phyloP scores from a whole-genome alignment of 169 alveolate species.

The Miamiensis avidus region DNA sequence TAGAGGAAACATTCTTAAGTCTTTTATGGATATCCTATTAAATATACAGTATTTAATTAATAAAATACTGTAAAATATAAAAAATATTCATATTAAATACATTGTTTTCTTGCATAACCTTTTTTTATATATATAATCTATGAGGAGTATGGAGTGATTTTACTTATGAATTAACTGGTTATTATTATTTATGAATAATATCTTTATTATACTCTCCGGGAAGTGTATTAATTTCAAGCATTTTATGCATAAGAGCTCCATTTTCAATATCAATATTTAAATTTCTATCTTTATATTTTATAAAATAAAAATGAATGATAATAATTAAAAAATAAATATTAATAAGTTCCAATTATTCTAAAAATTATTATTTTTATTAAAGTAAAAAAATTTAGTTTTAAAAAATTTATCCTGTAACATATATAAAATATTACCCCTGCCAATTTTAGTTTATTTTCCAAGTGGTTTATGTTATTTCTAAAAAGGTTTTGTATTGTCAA shows the following conservation, averaged over 20 bases:
- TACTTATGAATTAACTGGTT: background rate
- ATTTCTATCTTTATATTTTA: background rate
- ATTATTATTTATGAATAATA: too few relatives aligned
- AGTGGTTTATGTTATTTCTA: background rate
- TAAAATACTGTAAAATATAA: too few relatives aligned
- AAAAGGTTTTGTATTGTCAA: background rate
- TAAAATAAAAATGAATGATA: too few relatives aligned
- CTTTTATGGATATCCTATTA: background rate
- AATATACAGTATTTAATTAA: too few relatives aligned
- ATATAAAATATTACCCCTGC: background rate
- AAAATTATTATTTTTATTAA: too few relatives aligned
- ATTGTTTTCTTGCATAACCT: background rate
- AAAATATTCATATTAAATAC: background rate
- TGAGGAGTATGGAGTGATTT: background rate
- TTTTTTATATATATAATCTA: background rate
- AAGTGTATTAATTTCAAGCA: too few relatives aligned
- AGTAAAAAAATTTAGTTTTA: background rate
- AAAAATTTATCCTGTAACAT: too few relatives aligned
- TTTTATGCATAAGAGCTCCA: background rate
- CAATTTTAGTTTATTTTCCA: too few relatives aligned
- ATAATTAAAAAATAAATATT: too few relatives aligned
- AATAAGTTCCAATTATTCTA: too few relatives aligned
- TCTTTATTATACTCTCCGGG: background rate
- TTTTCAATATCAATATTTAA: background rate
- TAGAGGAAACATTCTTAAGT: background rate